Conservation (phyloP, 2,329 filamentous ascomycete genomes). For the Cladobotryum mycophilum region DNA sequence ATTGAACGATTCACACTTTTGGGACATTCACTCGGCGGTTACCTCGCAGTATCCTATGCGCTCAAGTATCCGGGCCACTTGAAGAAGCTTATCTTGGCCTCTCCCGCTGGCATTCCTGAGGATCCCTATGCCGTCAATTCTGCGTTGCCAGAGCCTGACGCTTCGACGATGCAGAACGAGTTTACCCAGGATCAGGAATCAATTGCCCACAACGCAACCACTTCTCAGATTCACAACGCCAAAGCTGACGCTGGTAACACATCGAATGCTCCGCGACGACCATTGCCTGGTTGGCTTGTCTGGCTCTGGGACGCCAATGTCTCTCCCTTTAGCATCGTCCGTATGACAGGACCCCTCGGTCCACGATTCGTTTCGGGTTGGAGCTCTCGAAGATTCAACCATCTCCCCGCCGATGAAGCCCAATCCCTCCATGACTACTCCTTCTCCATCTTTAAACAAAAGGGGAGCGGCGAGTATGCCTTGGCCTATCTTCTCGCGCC, state of each 20-base stretch:
- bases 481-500: conserved; percentile 89
- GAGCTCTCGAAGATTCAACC: conserved; percentile 88
- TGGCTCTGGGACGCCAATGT: conserved; percentile 98
- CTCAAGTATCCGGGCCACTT: conserved; percentile 91
- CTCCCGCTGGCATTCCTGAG: conserved; percentile 89
- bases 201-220: conserved; percentile 30
- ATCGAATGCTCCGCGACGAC: conserved; percentile 39
- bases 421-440: conserved; percentile 86
- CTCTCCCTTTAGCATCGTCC: conserved; percentile 86
- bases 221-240: conserved; percentile 4
- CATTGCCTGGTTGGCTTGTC: conserved; percentile 76
- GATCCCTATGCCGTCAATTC: conserved; percentile 84
- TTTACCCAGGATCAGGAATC: conserved; percentile 67
- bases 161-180: conserved; percentile 69
- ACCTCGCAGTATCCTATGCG: conserved; percentile 90
- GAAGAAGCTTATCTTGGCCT: conserved; percentile 94
- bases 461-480: conserved; percentile 89
- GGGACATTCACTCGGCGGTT: conserved; percentile 89
- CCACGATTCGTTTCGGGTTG: conserved; percentile 90
- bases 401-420: conserved; percentile 73
- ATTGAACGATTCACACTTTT: conserved; percentile 91
- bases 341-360: conserved; percentile 81
- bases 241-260: conserved; percentile 37
- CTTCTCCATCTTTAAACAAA: conserved; percentile 88
- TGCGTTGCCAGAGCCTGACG: conserved; percentile 68